Evolutionary conservation across 1,139 yeast species (phyloP).

Genomic region (Geotrichum cucujoidarum): DNA sequence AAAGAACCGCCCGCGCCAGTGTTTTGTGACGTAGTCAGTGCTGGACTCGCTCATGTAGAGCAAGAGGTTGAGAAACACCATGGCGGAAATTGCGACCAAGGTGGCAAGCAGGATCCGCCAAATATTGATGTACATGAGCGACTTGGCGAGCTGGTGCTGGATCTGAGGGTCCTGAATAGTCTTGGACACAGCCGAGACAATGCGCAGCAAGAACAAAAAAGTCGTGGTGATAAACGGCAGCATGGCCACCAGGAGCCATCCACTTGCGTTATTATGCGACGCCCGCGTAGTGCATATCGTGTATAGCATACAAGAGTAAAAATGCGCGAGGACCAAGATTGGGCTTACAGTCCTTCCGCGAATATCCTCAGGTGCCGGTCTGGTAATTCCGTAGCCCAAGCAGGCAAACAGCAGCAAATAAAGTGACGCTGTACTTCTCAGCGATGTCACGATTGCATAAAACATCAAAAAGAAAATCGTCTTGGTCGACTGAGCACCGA

Average conservation of each 20-base stretch:
- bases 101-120: constrained; percentile 71
- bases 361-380: constrained; percentile 65
- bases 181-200: constrained; percentile 62
- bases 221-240: constrained; percentile 68
- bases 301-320: constrained; percentile 60
- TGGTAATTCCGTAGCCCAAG: constrained; percentile 89
- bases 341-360: constrained; percentile 81
- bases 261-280: constrained; percentile 44
- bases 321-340: constrained; percentile 64
- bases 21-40: constrained; percentile 71
- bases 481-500: constrained; percentile 49
- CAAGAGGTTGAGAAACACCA: constrained; percentile 65
- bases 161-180: constrained; percentile 71
- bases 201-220: constrained; percentile 66
- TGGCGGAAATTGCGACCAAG: constrained; percentile 51
- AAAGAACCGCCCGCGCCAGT: constrained; percentile 91
- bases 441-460: constrained; percentile 71
- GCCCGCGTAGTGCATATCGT: constrained; percentile 61
- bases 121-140: constrained; percentile 73
- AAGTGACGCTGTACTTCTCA: constrained; percentile 79
- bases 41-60: constrained; percentile 67
- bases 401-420: constrained; percentile 79
- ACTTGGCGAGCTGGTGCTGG: constrained; percentile 86
- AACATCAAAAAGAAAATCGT: constrained; percentile 70
- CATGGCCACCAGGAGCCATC: constrained; percentile 45